Conservation (phyloP, 192 early-diverging fungal species). For the Obelidium mucronatum region DNA sequence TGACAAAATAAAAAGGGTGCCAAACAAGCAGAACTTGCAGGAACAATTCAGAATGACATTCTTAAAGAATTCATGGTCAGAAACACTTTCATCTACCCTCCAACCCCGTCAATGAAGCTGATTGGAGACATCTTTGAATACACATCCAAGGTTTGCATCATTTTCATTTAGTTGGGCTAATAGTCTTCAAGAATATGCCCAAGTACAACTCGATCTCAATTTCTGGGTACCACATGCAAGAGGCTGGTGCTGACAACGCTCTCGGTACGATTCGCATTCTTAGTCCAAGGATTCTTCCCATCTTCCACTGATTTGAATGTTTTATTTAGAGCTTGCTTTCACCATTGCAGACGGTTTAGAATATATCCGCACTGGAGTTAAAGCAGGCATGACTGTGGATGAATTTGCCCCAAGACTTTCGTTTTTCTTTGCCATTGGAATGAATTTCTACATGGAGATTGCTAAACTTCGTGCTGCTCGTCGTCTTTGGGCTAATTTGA, state of each 20-base stretch:
- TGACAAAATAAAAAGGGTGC: constrained; percentile 58
- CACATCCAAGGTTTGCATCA: constrained; percentile 66
- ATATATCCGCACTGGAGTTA: constrained; percentile 58
- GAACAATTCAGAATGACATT: constrained; percentile 93
- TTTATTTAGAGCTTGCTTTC: constrained; percentile 80
- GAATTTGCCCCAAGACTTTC: constrained; percentile 88
- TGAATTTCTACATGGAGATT: constrained; percentile 97
- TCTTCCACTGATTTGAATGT: neutral
- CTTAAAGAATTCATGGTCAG: constrained; percentile 95
- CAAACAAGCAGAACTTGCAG: constrained; percentile 77
- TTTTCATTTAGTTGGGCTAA: neutral
- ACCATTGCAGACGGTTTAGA: constrained; percentile 91
- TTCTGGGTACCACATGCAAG: constrained; percentile 93
- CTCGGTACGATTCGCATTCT: constrained; percentile 44
- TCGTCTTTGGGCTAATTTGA: constrained; percentile 80
- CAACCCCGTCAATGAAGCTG: constrained; percentile 86
- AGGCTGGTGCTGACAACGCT: constrained; percentile 88
- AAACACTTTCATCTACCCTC: constrained; percentile 95
- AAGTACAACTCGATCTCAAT: constrained; percentile 97
- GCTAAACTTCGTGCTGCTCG: constrained; percentile 90
- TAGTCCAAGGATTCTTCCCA: neutral
- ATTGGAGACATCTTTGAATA: constrained; percentile 92
- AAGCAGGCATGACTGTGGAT: constrained; percentile 87
- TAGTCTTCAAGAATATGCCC: constrained; percentile 74
- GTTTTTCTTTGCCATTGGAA: constrained; percentile 92